A percentile compares a stretch with the other conserved stretches of the same genome.
phyloP scores from a whole-genome alignment of 805 yeast genomes.

The Limtongia smithiae region DNA sequence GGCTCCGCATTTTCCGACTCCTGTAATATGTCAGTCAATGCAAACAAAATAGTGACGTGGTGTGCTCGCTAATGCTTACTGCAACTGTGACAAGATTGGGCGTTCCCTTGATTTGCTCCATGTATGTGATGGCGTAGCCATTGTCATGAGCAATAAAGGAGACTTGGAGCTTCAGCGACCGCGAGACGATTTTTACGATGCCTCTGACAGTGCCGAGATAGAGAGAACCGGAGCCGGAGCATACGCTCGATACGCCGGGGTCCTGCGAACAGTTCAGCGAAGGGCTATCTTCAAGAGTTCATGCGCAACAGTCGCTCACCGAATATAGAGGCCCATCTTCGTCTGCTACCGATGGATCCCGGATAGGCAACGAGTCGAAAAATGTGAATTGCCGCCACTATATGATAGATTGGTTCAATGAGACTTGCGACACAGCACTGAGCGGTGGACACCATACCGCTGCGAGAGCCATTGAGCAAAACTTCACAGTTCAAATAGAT shows the following conservation, averaged over 20 bases:
- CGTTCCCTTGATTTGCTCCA: conserved; percentile 48
- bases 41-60: too few relatives aligned
- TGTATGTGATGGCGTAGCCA: conserved; percentile 60
- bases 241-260: conserved; percentile 61
- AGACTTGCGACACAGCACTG: not conserved
- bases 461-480: conserved; percentile 6
- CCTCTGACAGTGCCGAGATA: conserved; percentile 57
- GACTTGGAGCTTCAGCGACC: conserved; percentile 45
- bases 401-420: not conserved
- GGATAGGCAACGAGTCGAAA: conserved; percentile 75
- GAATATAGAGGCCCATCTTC: conserved; percentile 67
- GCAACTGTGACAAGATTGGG: conserved; percentile 63
- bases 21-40: too few relatives aligned
- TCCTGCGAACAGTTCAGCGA: conserved; percentile 43
- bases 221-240: conserved; percentile 55
- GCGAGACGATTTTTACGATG: conserved; percentile 54
- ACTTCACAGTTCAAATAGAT: too few relatives aligned
- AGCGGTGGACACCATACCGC: conserved; percentile 6
- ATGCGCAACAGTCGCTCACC: conserved; percentile 26
- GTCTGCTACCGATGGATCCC: conserved; percentile 68
- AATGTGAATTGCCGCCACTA: conserved; percentile 82
- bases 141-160: conserved; percentile 62
- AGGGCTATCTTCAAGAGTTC: too few relatives aligned
- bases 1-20: conserved; percentile 61
- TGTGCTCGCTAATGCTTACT: conserved; percentile 17